A percentile compares a stretch with the other conserved stretches of the same genome.
These are phyloP conservation scores for Mortierella sp. DNA, from an alignment of 371 early-diverging fungal species.

Conservation along the genomic window DNA sequence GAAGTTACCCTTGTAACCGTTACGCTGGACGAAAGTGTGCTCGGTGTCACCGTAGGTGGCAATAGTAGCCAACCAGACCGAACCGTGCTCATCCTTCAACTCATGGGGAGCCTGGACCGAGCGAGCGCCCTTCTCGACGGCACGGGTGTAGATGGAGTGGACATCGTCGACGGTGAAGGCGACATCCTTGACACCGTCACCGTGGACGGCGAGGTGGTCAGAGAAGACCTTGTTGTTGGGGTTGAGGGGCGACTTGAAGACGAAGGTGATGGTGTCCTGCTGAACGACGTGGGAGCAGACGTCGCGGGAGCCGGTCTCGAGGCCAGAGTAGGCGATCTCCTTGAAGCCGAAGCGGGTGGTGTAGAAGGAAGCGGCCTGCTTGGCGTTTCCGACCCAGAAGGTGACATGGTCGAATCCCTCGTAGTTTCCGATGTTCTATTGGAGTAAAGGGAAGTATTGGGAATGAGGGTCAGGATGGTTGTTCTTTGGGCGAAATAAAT, in stretches of 20 bases:
- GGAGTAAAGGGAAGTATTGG: not conserved
- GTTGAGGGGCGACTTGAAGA: slow-evolving; percentile 93
- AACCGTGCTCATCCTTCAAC: slow-evolving; percentile 87
- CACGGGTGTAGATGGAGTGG: slow-evolving; percentile 82
- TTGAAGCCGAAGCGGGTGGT: slow-evolving; percentile 92
- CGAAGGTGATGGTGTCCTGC: slow-evolving; percentile 86
- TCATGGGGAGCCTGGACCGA: slow-evolving; percentile 88
- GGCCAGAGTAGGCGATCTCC: slow-evolving; percentile 93
- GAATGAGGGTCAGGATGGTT: not conserved
- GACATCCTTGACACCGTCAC: slow-evolving; percentile 96
- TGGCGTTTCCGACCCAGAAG: slow-evolving; percentile 94
- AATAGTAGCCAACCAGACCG: slow-evolving; percentile 93
- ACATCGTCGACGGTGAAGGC: slow-evolving; percentile 94
- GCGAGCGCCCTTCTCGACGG: slow-evolving; percentile 91
- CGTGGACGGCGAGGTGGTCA: slow-evolving; percentile 84
- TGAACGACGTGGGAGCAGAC: slow-evolving; percentile 89
- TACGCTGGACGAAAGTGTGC: slow-evolving; percentile 94
- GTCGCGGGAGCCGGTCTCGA: slow-evolving; percentile 95
- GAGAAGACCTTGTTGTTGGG: slow-evolving; percentile 85
- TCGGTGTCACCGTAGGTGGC: slow-evolving; percentile 93
- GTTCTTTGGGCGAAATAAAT: not conserved
- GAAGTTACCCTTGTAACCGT: slow-evolving; percentile 88
- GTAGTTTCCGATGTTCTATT: slow-evolving; percentile 50
- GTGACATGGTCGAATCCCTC: slow-evolving; percentile 79
- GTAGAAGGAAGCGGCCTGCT: slow-evolving; percentile 95